Base-by-base conservation (phyloP, 768 basidiomycete genomes). In the Scleroderma citrinum region DNA sequence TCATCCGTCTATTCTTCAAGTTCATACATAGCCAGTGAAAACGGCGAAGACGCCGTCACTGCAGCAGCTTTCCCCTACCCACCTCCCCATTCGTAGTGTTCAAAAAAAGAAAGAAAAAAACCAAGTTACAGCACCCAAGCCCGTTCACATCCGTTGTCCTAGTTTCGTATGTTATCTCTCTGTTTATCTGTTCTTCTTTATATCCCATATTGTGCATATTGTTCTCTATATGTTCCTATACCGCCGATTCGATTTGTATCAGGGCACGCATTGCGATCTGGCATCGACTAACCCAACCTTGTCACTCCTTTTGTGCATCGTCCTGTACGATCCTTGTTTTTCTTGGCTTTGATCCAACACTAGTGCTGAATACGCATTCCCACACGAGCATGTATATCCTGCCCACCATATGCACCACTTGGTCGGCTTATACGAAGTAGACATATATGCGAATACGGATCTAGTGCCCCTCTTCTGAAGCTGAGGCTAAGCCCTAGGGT, bases 1-100 rank as follows among this genome's bases (percentile, higher is more conserved):
- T 77, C 81, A 2, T 80, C 80, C 5, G 12, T 56, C 19, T 59
- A 64, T 46, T 73, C 71, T 17, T 55, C 58, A 14, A 55, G 52
- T 38, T 68, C 65, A 12, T 50, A 37, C 13, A 17, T 44, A 47
- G 57, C 56, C 2, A 52, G 23, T 43, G 69, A 60, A 21, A 63
- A 61, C 3, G 36, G 44, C 12, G 61, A 64, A 20, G 67, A 63
- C 43, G 48, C 60, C 3, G 47, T 62, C 52, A 61, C 52, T 37
- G 58, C 63, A 19, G 47, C 56, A 0, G 58, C 64, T 30, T 66
- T 64, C 45, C 68, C 69, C 14, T 62, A 59, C 23, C 69, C 66
- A 1, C 65, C 67, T 2, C 46, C 59, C 19, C 50, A 50, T 26
- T 14, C 49, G 44, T 53, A 41, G 6, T 34, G 37, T 13, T 51